phyloP scores from a whole-genome alignment of 2,329 filamentous ascomycete species.

The Talaromyces sp. region DNA sequence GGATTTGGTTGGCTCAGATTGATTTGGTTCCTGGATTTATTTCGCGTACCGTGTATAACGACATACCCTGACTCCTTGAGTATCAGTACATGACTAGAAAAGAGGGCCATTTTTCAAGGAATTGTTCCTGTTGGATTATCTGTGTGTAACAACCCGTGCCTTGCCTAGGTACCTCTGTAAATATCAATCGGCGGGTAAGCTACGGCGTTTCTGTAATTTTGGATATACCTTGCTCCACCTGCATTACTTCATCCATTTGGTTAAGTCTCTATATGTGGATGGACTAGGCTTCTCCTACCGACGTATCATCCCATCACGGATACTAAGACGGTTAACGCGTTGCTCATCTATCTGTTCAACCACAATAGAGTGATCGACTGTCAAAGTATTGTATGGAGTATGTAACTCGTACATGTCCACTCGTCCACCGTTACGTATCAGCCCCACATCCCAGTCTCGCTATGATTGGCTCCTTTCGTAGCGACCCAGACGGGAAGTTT shows the following conservation, averaged over 20 bases:
- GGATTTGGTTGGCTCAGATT: background rate
- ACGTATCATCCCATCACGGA: too few relatives aligned
- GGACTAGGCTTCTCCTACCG: too few relatives aligned
- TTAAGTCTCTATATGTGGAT: too few relatives aligned
- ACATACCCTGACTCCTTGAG: background rate
- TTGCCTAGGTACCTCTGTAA: background rate
- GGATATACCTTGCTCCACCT: constrained; percentile 1
- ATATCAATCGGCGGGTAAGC: constrained; percentile 1
- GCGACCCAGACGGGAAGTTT: constrained; percentile 13
- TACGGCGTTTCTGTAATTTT: constrained; percentile 10
- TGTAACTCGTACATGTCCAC: background rate
- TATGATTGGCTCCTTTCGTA: background rate
- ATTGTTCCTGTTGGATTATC: background rate
- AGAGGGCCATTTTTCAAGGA: background rate
- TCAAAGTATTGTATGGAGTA: too few relatives aligned
- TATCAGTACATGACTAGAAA: background rate
- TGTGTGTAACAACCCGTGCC: background rate
- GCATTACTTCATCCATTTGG: too few relatives aligned
- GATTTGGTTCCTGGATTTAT: constrained; percentile 6
- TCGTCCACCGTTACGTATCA: background rate
- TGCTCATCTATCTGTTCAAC: too few relatives aligned
- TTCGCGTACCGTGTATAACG: background rate
- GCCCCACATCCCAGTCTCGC: background rate
- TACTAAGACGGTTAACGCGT: too few relatives aligned
- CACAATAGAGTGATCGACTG: too few relatives aligned